These are phyloP conservation scores for Endoconidiophora polonica DNA, from an alignment of 2,329 filamentous ascomycete species.

Conservation along the genomic window DNA sequence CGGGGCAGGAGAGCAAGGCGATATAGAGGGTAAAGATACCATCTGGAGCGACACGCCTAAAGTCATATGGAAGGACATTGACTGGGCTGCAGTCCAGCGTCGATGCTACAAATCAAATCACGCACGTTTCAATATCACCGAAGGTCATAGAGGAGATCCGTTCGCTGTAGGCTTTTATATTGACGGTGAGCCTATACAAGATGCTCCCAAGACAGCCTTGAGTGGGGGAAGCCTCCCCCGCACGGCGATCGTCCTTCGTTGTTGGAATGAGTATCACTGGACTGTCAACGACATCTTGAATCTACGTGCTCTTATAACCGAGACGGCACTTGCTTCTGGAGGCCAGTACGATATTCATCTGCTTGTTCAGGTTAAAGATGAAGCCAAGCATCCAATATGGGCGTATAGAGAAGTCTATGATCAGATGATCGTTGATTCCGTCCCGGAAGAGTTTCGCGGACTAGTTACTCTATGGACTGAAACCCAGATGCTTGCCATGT, in stretches of 20 bases:
- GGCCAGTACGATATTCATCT: constrained; percentile 79
- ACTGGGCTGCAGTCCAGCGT: constrained; percentile 65
- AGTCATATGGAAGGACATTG: constrained; percentile 59
- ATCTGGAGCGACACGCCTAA: constrained; percentile 58
- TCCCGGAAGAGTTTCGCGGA: constrained; percentile 73
- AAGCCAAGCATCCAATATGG: constrained; percentile 60
- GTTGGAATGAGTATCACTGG: constrained; percentile 69
- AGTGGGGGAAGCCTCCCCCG: constrained; percentile 26
- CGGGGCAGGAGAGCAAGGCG: constrained; percentile 71
- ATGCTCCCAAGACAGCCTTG: constrained; percentile 13
- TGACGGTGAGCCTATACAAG: constrained; percentile 19
- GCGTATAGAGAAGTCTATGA: constrained; percentile 54
- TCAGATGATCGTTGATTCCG: constrained; percentile 46
- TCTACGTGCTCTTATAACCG: constrained; percentile 67
- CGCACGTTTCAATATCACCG: constrained; percentile 40
- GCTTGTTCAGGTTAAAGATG: constrained; percentile 67
- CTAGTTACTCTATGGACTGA: constrained; percentile 89
- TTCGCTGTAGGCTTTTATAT: constrained; percentile 31
- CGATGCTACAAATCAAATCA: constrained; percentile 58
- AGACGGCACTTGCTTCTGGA: constrained; percentile 64
- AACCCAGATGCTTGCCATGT: constrained; percentile 78
- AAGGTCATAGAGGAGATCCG: constrained; percentile 14
- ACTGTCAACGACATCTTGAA: constrained; percentile 67
- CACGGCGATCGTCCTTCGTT: constrained; percentile 66
- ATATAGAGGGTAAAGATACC: constrained; percentile 61